Percentiles rank a stretch among this genome's conserved stretches.
These are phyloP conservation scores for Neofusicoccum cordaticola DNA, from an alignment of 2,329 filamentous ascomycete genomes.

Conservation along the genomic window DNA sequence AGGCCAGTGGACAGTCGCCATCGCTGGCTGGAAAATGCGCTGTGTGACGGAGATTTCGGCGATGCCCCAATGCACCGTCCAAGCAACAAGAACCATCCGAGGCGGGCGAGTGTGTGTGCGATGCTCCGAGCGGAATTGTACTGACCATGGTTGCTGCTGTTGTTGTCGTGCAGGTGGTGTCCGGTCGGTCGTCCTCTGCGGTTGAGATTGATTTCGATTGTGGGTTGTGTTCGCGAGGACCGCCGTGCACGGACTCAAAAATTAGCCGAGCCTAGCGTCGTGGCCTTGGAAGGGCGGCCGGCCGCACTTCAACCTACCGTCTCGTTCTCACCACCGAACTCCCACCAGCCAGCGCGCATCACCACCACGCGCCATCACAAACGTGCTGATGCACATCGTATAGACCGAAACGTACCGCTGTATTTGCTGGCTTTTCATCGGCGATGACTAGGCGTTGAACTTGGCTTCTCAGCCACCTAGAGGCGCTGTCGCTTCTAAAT, in stretches of 20 bases:
- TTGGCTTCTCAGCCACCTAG: neutral
- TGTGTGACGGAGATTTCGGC: neutral
- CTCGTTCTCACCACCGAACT: neutral
- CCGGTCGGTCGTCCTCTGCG: conserved; percentile 16
- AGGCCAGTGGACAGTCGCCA: neutral
- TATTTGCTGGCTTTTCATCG: neutral
- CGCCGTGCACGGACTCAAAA: neutral
- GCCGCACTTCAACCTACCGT: conserved; percentile 12
- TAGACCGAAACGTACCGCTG: neutral
- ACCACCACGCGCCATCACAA: neutral
- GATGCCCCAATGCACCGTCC: neutral
- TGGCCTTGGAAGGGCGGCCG: neutral
- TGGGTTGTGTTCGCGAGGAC: conserved; percentile 11
- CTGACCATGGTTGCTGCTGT: conserved; percentile 19
- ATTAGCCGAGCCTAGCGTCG: neutral
- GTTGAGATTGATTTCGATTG: conserved; percentile 16
- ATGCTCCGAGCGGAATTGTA: neutral
- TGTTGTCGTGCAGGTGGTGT: conserved; percentile 17
- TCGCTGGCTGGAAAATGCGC: neutral
- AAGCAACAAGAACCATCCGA: neutral
- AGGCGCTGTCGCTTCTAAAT: neutral
- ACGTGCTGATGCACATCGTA: neutral
- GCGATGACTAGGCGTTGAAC: neutral
- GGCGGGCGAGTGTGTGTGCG: neutral
- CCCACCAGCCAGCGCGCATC: conserved; percentile 1